Evolutionary conservation across 495 filamentous ascomycete species (phyloP), one percentile per base, ranked within the genome.

Genomic region (Hypomontagnella monticulosa): DNA sequence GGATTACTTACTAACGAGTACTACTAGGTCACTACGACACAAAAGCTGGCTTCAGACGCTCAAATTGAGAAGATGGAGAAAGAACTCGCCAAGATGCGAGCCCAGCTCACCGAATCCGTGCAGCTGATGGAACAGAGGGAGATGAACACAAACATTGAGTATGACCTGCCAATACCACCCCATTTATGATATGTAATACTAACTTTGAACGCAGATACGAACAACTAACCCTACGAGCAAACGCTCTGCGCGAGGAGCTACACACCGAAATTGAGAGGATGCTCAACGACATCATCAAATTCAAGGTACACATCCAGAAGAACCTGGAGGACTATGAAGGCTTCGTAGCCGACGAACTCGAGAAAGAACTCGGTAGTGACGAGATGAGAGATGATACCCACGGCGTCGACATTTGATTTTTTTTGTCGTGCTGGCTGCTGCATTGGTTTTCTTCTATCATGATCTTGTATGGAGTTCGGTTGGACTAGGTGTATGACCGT

Each of bases 61-160:
- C 93, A 97, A 75, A 97, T 97, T 70, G 95, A 99, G 78, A 92
- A 93, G 81, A 93, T 97, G 90, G 95, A 98, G 79, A 97, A 96
- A 73, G 94, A 99, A 76, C 80, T 99, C 23, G 90, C 91, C 40
- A 93, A 92, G 80, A 96, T 97, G 92, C 84, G 93, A 56, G 84
- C 88, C 2, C 88, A 89, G 19, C 81, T 97, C 49, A 88, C 83
- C n/a, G 94, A 97, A 73, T 91, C 87, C 40, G 91, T 97, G 56
- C 92, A 97, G 77, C 75, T 96, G 51, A 90, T 96, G 86, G 93
- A 97, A 74, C 93, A 97, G 76, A 85, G 92, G 50, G 93, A 97
- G 80, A 97, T 97, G 90, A 95, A 91, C 61, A 94, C 91, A 38
- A 94, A 94, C 63, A 93, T 98, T 69, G 94, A 97, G 89, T 93